Evolutionary conservation across 345 rosid species (phyloP).

Genomic region (Microthlaspi erraticum): DNA sequence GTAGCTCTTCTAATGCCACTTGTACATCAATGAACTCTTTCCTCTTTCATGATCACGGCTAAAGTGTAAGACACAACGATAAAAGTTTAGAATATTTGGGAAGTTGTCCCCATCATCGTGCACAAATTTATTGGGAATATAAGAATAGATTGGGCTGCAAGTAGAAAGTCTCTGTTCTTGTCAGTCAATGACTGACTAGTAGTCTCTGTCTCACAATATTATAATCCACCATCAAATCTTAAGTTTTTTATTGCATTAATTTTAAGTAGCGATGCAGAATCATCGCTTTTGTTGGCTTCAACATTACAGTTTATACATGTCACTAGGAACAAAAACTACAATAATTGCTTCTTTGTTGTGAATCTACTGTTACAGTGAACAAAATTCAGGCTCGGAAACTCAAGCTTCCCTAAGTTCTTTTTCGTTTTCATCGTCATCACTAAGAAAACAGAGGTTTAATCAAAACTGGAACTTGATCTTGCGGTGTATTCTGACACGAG

Average conservation of each 20-base stretch:
- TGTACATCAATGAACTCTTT: too few species aligned
- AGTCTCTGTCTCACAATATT: constrained; percentile 5
- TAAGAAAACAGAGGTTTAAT: constrained; percentile 9
- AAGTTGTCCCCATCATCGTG: constrained; percentile 23
- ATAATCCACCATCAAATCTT: too few species aligned
- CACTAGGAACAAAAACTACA: constrained; percentile 15
- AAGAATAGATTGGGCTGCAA: constrained; percentile 35
- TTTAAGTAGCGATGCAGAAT: not conserved
- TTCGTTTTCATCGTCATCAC: constrained; percentile 39
- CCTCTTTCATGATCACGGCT: not conserved
- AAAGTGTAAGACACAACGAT: too few species aligned
- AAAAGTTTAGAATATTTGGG: constrained; percentile 5
- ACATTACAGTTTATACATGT: not conserved
- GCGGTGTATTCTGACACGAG: constrained; percentile 77
- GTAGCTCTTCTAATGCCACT: too few species aligned
- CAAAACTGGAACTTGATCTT: constrained; percentile 61
- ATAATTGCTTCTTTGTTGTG: constrained; percentile 9
- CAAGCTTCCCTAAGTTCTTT: not conserved
- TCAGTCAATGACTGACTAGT: constrained; percentile 31
- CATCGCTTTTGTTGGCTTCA: not conserved
- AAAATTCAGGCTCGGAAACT: constrained; percentile 1
- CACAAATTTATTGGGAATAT: constrained; percentile 38
- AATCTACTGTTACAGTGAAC: not conserved
- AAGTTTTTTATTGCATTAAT: not conserved
- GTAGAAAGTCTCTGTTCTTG: constrained; percentile 24